These are phyloP conservation scores for California macrophylla DNA, from an alignment of 441 rosid genomes.

Conservation along the genomic window DNA sequence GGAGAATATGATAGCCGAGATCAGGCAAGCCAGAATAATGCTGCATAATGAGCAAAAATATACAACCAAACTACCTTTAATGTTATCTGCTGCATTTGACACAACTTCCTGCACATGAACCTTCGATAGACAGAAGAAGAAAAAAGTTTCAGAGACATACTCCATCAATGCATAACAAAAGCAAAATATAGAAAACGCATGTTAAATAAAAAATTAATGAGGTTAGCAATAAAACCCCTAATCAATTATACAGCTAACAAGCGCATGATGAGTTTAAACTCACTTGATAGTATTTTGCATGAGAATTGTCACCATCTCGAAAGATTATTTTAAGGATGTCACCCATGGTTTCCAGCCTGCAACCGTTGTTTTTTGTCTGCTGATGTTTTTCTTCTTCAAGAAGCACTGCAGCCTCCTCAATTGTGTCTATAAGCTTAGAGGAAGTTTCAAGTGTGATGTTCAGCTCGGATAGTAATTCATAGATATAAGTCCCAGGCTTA, in stretches of 20 bases:
- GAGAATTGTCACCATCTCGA: slow-evolving; percentile 48
- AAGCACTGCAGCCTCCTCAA: slow-evolving; percentile 67
- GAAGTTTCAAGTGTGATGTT: slow-evolving; percentile 74
- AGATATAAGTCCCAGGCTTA: slow-evolving; percentile 84
- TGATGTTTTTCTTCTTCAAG: slow-evolving; percentile 70
- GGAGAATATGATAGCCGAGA: no score
- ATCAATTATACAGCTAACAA: not conserved
- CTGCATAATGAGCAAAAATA: not conserved
- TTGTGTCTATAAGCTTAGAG: slow-evolving; percentile 52
- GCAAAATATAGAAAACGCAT: not conserved
- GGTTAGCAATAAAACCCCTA: not conserved
- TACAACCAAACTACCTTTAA: slow-evolving; percentile 41
- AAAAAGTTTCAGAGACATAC: slow-evolving; percentile 13
- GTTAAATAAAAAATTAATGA: not conserved
- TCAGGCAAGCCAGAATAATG: not conserved
- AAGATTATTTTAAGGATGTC: slow-evolving; percentile 68
- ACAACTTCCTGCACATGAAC: slow-evolving; percentile 79
- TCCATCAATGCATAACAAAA: not conserved
- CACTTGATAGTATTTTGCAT: slow-evolving; percentile 73
- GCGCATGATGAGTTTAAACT: slow-evolving; percentile 19
- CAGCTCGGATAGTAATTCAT: slow-evolving; percentile 67
- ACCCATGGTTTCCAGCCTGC: slow-evolving; percentile 69
- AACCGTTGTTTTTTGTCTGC: slow-evolving; percentile 32
- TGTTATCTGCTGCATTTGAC: slow-evolving; percentile 38
- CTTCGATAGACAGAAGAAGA: slow-evolving; percentile 37